Percentiles rank a stretch among this genome's conserved stretches.
Conservation (phyloP, 768 basidiomycete species). For the Lactarius trivialis region DNA sequence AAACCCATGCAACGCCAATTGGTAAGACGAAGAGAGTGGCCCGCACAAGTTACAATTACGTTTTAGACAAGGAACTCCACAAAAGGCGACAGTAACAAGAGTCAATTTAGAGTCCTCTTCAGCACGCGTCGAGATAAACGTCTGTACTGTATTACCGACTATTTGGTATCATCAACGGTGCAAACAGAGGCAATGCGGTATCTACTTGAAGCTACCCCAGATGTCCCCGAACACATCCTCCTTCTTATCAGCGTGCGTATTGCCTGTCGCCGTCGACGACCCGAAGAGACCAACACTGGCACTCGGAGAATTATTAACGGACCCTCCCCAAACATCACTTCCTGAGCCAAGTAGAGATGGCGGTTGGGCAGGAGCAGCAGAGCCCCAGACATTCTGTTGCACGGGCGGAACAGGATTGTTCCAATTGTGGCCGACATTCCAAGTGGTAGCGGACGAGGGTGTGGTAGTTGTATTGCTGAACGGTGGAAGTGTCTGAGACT, state of each 20-base stretch:
- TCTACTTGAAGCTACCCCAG: slow-evolving; percentile 78
- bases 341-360: slow-evolving; percentile 34
- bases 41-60: too few relatives aligned
- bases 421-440: slow-evolving; percentile 69
- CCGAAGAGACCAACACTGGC: slow-evolving; percentile 32
- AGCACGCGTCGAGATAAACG: neutral
- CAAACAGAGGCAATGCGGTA: neutral
- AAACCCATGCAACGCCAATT: too few relatives aligned
- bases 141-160: neutral
- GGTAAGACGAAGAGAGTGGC: too few relatives aligned
- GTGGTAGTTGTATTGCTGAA: slow-evolving; percentile 33
- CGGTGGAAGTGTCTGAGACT: slow-evolving; percentile 11
- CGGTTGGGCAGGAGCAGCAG: slow-evolving; percentile 25
- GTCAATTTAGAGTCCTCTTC: too few relatives aligned
- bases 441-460: slow-evolving; percentile 45
- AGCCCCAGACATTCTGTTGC: slow-evolving; percentile 33
- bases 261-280: slow-evolving; percentile 30
- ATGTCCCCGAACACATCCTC: slow-evolving; percentile 80
- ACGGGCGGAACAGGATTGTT: slow-evolving; percentile 30
- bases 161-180: neutral
- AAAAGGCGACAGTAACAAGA: too few relatives aligned
- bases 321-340: slow-evolving; percentile 54
- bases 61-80: neutral
- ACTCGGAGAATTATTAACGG: slow-evolving; percentile 26
- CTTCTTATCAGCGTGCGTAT: slow-evolving; percentile 40